These are phyloP conservation scores for Somion occarium DNA, from an alignment of 1,284 basidiomycete genomes.

Conservation along the genomic window DNA sequence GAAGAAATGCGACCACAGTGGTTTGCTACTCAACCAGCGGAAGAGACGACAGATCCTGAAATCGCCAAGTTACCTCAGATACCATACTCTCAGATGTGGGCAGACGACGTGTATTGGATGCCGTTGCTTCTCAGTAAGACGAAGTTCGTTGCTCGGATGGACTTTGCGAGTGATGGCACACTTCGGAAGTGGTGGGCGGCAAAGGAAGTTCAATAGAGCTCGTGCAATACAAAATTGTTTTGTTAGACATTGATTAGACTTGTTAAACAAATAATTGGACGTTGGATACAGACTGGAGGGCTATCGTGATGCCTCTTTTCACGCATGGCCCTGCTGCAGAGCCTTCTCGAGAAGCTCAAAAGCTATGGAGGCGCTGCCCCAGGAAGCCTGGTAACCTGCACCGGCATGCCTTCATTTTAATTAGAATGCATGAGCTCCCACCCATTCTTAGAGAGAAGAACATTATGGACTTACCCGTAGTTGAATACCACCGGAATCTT, in stretches of 20 bases:
- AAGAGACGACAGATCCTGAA: constrained; percentile 7
- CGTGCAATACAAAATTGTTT: too few relatives aligned
- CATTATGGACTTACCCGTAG: constrained; percentile 36
- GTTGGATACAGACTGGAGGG: too few relatives aligned
- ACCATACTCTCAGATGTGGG: constrained; percentile 61
- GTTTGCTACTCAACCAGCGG: constrained; percentile 38
- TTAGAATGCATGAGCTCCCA: constrained; percentile 6
- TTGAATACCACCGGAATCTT: constrained; percentile 39
- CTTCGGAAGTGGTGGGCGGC: constrained; percentile 57
- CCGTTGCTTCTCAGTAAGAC: constrained; percentile 46
- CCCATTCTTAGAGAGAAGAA: too few relatives aligned
- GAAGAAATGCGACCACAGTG: constrained; percentile 71
- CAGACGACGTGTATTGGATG: constrained; percentile 58
- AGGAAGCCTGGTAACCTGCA: constrained; percentile 41
- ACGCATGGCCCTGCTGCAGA: not conserved
- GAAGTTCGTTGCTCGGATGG: constrained; percentile 51
- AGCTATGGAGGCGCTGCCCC: constrained; percentile 42
- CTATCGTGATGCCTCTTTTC: too few relatives aligned
- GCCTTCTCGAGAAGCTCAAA: constrained; percentile 49
- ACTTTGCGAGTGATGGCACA: constrained; percentile 38
- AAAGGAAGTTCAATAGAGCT: constrained; percentile 6
- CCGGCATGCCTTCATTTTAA: constrained; percentile 35
- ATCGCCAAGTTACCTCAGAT: constrained; percentile 28
- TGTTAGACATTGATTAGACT: too few relatives aligned
- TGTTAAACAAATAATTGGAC: too few relatives aligned